Conservation (phyloP, 164 flowering plant genomes). For the Tetracentron sinense region DNA sequence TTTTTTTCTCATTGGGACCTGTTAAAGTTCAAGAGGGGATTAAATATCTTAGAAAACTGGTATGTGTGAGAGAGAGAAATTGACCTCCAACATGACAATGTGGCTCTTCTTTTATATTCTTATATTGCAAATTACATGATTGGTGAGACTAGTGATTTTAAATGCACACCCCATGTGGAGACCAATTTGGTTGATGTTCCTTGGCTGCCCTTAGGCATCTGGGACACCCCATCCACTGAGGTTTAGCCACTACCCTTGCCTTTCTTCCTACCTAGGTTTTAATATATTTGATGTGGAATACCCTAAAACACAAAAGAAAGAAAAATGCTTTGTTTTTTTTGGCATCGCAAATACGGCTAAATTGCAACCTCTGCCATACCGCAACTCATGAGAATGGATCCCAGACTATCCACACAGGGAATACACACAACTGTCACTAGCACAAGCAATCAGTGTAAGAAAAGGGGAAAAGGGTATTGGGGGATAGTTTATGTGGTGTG, state of each 20-base stretch:
- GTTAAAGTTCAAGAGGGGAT: background rate
- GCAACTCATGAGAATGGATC: too few species aligned
- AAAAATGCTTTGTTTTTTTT: too few species aligned
- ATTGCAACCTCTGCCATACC: too few species aligned
- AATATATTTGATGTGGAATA: too few species aligned
- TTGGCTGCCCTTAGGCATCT: constrained; percentile 6
- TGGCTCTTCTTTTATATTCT: background rate
- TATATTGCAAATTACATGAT: background rate
- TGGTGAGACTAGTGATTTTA: background rate
- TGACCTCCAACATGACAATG: background rate
- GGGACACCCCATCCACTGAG: background rate
- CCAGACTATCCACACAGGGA: too few species aligned
- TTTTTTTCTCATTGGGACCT: background rate
- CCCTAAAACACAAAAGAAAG: too few species aligned
- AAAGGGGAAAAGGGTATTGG: too few species aligned
- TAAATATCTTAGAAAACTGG: background rate
- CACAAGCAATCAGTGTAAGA: too few species aligned
- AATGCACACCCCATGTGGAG: constrained; percentile 13
- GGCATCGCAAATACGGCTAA: too few species aligned
- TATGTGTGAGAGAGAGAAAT: background rate
- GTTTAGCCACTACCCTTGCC: background rate
- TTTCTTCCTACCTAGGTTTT: too few species aligned
- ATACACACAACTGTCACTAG: too few species aligned
- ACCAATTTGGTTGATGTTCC: constrained; percentile 11
- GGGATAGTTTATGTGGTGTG: background rate